Evolutionary conservation across 495 filamentous ascomycete genomes (phyloP).

Genomic region (Aspergillus mulundensis): DNA sequence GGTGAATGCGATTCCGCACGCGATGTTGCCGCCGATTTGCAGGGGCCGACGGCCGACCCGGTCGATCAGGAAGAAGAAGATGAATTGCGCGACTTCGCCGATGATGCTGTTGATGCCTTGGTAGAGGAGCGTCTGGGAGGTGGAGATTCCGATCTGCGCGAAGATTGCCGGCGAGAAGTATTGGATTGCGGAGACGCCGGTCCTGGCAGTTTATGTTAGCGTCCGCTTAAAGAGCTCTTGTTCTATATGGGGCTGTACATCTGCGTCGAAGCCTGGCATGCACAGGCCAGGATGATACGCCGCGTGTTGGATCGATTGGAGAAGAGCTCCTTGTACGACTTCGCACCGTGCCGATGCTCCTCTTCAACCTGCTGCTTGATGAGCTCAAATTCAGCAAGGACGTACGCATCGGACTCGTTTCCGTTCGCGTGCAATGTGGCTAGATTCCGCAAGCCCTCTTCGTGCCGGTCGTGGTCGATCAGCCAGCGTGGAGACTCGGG

Average conservation of each 20-base stretch:
- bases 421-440: conserved; percentile 58
- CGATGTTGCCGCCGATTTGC: conserved; percentile 8
- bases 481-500: conserved; percentile 52
- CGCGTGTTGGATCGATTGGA: conserved; percentile 55
- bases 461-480: conserved; percentile 37
- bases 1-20: conserved; percentile 6
- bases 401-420: conserved; percentile 54
- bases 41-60: conserved; percentile 6
- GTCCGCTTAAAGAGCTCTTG: no score
- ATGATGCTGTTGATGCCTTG: conserved; percentile 59
- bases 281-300: conserved; percentile 54
- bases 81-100: conserved; percentile 34
- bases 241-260: conserved; percentile 27
- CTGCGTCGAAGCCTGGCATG: conserved; percentile 58
- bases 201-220: no score
- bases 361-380: conserved; percentile 39
- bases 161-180: conserved; percentile 59
- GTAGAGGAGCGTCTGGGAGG: conserved; percentile 55
- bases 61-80: conserved; percentile 12
- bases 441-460: conserved; percentile 37
- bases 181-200: conserved; percentile 61
- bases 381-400: conserved; percentile 58
- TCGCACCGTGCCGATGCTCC: conserved; percentile 52
- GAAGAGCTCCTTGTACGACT: conserved; percentile 58
- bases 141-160: conserved; percentile 55